phyloP scores from a whole-genome alignment of 2,329 filamentous ascomycete genomes.

The Fusarium scirpi region DNA sequence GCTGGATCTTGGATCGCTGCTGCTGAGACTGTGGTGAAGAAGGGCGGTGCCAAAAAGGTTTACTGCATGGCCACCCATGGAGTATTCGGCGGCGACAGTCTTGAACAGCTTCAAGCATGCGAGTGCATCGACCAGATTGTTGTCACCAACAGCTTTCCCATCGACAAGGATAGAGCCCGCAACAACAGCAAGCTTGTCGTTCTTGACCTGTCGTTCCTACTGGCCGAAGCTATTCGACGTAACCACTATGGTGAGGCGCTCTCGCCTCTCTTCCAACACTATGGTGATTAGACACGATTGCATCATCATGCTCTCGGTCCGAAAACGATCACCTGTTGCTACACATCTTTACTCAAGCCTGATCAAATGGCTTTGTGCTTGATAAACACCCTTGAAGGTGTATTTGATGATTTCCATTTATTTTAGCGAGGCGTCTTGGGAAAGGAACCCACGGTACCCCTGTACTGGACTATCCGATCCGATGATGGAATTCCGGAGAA shows the following conservation, averaged over 20 bases:
- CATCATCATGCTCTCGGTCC: constrained; percentile 5
- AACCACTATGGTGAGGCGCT: constrained; percentile 97
- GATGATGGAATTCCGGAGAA: constrained; percentile 25
- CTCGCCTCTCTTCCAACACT: constrained; percentile 75
- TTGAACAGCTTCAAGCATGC: constrained; percentile 91
- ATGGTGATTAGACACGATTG: constrained; percentile 60
- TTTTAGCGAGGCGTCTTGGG: constrained; percentile 55
- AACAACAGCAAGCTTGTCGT: constrained; percentile 86
- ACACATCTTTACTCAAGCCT: constrained; percentile 13
- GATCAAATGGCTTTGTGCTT: constrained; percentile 10
- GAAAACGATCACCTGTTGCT: constrained; percentile 23
- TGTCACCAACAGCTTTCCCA: constrained; percentile 97
- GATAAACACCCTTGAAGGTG: constrained; percentile 36
- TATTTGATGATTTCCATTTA: constrained; percentile 33
- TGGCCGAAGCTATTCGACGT: constrained; percentile 92
- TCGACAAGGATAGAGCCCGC: constrained; percentile 77
- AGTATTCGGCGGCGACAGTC: constrained; percentile 88
- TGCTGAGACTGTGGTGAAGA: constrained; percentile 95
- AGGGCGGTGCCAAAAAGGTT: constrained; percentile 89
- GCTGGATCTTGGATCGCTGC: constrained; percentile 96
- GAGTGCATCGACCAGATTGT: constrained; percentile 94
- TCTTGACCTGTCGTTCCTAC: constrained; percentile 86
- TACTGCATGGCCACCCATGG: constrained; percentile 98
- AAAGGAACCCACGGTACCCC: constrained; percentile 40
- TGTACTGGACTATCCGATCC: constrained; percentile 31